Base-by-base conservation (phyloP, 768 basidiomycete species). In the Podaxis mareebaensis region DNA sequence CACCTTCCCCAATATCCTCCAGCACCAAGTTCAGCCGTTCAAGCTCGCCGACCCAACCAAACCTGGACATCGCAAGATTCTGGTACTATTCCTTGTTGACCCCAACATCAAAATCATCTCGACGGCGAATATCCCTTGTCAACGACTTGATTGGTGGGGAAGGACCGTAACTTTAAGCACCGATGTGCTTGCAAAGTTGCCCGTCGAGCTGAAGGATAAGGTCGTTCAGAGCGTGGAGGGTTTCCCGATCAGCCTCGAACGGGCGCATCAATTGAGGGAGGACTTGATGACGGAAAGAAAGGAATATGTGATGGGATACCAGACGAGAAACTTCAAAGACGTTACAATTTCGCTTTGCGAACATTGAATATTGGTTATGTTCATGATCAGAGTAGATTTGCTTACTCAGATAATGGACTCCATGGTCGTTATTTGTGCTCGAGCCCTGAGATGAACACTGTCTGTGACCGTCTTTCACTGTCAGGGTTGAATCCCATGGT, bases 31-130 rank as follows among this genome's bases (percentile, higher is more conserved):
- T 11, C 63, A 68, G 51, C 71, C 76, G 10, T 80, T 79, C 67
- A 58, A 64, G 36, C 74, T 79, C 17, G 64, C 53, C 2, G 76
- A 81, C 65, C 65, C 64, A 2, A 71, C 72, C 13, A 74, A 74
- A 58, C 76, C 77, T 4, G 80, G 78, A 4, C 70, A 77, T 59
- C 70, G 77, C 38, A 80, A 77, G 66, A 78, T 80, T 38, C 65
- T 81, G 15, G 75, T 73, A 3, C 67, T 80, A 24, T 78, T 77
- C 67, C 73, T 79, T 48, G 72, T 78, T 40, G 75, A 79, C 61
- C 74, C 72, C 2, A 65, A 69, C 30, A 51, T 68, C 26, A 61
- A 39, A n/a, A 65, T 74, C 30, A 64, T 69, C 11, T 71, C 71
- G 10, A 67, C 72, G 1, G 67, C 67, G 17, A 61, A 70, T 51